These are phyloP conservation scores for Malania oleifera DNA, from an alignment of 164 flowering plant genomes.

Conservation along the genomic window DNA sequence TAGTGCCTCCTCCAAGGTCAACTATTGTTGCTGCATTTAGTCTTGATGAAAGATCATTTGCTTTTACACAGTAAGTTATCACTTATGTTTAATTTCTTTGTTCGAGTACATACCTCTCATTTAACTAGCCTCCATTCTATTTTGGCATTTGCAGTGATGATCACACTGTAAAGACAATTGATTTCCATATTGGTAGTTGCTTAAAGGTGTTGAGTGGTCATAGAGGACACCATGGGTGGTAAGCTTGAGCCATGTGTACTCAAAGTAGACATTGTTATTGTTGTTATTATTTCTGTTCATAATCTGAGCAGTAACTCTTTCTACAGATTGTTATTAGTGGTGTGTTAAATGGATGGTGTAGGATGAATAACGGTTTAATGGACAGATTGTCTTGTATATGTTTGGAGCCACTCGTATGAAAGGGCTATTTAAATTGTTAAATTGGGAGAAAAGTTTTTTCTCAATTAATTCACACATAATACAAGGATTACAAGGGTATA, in stretches of 20 bases:
- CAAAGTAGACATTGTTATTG: too few relatives aligned
- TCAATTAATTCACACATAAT: too few relatives aligned
- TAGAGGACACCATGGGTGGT: conserved; percentile 6
- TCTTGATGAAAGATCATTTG: background rate
- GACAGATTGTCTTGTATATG: too few relatives aligned
- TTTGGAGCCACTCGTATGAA: too few relatives aligned
- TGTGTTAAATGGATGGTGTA: too few relatives aligned
- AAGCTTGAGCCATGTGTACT: background rate
- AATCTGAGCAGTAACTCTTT: too few relatives aligned
- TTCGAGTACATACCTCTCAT: background rate
- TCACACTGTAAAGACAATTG: conserved; percentile 8
- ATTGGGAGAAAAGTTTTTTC: too few relatives aligned
- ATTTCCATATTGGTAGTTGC: conserved; percentile 2
- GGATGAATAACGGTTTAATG: too few relatives aligned
- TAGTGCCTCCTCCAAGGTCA: background rate
- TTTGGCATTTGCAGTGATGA: conserved; percentile 5
- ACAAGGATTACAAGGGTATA: too few relatives aligned
- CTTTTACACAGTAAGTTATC: background rate
- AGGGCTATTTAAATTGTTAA: too few relatives aligned
- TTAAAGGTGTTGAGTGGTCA: conserved; percentile 6
- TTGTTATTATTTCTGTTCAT: too few relatives aligned
- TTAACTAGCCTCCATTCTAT: background rate
- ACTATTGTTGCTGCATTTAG: conserved; percentile 1
- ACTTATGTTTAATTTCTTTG: background rate
- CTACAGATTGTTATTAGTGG: too few relatives aligned